Conservation (phyloP, 2,329 filamentous ascomycete species). For the Colletotrichum noveboracense region DNA sequence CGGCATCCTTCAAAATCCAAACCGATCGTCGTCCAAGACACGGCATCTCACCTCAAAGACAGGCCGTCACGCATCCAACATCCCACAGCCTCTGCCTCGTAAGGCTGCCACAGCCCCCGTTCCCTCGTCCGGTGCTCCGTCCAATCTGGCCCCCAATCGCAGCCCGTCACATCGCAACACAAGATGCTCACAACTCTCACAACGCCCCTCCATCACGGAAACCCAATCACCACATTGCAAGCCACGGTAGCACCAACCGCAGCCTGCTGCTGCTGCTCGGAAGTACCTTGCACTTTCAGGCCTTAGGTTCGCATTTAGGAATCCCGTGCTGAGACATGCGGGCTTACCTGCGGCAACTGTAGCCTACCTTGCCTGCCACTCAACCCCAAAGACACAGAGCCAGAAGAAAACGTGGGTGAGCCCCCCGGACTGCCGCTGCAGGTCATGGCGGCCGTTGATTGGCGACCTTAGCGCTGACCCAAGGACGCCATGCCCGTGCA, state of each 20-base stretch:
- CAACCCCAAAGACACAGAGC: not conserved
- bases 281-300: not conserved
- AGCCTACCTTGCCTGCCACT: not conserved
- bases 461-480: slow-evolving; percentile 1
- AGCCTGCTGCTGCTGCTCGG: not conserved
- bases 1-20: not conserved
- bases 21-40: not conserved
- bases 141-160: not conserved
- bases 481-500: not conserved
- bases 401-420: not conserved
- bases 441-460: not conserved
- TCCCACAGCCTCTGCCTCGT: not conserved
- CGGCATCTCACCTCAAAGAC: not conserved
- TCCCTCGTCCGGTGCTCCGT: not conserved
- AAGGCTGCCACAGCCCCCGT: not conserved
- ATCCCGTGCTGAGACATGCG: not conserved
- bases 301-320: not conserved
- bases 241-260: not conserved
- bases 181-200: not conserved
- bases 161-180: not conserved
- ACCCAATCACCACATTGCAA: not conserved
- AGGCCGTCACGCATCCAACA: not conserved
- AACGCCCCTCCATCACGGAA: not conserved
- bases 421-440: not conserved
- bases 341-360: not conserved